Base-by-base conservation (phyloP, 2,329 filamentous ascomycete species). In the Cadophora sp. region DNA sequence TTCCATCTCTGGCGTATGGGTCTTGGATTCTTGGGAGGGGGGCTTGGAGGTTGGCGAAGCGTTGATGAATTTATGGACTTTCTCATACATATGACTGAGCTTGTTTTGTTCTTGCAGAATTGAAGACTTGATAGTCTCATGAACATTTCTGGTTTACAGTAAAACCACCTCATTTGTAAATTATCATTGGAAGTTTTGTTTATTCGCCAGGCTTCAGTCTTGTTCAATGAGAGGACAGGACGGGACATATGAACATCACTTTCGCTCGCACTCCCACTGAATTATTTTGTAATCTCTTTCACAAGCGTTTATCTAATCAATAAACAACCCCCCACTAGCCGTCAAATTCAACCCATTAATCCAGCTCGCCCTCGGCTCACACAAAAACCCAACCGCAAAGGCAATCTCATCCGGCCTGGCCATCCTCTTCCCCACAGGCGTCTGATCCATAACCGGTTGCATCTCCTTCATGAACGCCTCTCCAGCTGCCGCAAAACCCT, bases 381-480 rank as follows among this genome's bases (percentile, higher is more conserved):
- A 82, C 29, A 85, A 67, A 67, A 84, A 82, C 0, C 75, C 81
- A 1, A 85, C 83, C 8, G 80, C 81, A 69, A 75, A 83, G 0
- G 83, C 83, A 68, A 85, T 79, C 71, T 86, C 84, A 26, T 80
- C 79, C 3, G 81, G 78, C 68, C 79, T 76, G 0, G 76, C 83
- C 77, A 85, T 75, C 46, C 83, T 76, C 34, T 76, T 70, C 6
- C 75, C 83, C 4, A 80, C 81, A 0, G 83, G 82, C 16, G 81
- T 83, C 34, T 77, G 74, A 62, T 83, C 81, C 55, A 83, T 80
- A 0, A 79, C 78, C 1, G 81, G 79, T 69, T 81, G 77, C 66
- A 83, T 74, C 11, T 79, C 73, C 69, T 77, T 78, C 79, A 84
- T 81, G 65, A 80, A 78, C 48, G 79, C 80, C 37, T 80, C 78